A percentile compares a stretch with the other conserved stretches of the same genome.
These are phyloP conservation scores for Trypanosoma brucei DNA, from an alignment of 208 protist genomes.

Conservation along the genomic window DNA sequence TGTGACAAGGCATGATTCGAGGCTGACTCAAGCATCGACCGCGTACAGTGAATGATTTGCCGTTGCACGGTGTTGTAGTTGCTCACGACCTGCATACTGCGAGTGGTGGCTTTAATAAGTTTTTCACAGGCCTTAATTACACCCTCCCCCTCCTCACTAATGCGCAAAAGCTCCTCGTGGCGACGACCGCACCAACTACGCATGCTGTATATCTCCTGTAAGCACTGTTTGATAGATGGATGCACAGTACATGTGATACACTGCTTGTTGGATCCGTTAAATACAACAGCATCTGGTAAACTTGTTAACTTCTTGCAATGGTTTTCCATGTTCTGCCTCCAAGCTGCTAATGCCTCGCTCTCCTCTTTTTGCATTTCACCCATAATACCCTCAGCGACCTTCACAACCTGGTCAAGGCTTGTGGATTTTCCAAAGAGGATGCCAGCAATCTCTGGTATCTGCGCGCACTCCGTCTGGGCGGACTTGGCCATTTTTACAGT, in stretches of 20 bases:
- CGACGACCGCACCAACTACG: slow-evolving; percentile 38
- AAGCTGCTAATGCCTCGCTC: slow-evolving; percentile 15
- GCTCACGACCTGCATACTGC: slow-evolving; percentile 70
- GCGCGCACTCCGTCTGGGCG: slow-evolving; percentile 54
- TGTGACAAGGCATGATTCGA: slow-evolving; percentile 53
- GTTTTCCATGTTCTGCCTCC: slow-evolving; percentile 35
- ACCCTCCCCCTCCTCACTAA: slow-evolving; percentile 34
- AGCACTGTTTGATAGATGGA: slow-evolving; percentile 45
- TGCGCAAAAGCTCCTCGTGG: background rate
- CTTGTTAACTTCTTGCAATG: slow-evolving; percentile 36
- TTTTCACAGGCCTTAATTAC: slow-evolving; percentile 47
- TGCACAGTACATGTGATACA: slow-evolving; percentile 60
- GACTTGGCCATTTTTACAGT: slow-evolving; percentile 56
- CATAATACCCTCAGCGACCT: slow-evolving; percentile 30
- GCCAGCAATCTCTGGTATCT: slow-evolving; percentile 48
- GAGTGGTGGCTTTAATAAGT: slow-evolving; percentile 39
- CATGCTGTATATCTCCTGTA: slow-evolving; percentile 66
- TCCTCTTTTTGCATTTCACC: slow-evolving; percentile 21
- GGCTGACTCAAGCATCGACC: slow-evolving; percentile 54
- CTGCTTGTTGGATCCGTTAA: slow-evolving; percentile 27
- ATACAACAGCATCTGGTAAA: slow-evolving; percentile 40
- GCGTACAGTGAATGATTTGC: slow-evolving; percentile 71
- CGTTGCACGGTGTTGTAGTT: slow-evolving; percentile 84
- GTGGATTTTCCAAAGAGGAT: slow-evolving; percentile 48
- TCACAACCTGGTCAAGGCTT: slow-evolving; percentile 33